Conservation (phyloP, 2,329 filamentous ascomycete species). For the Calonectria pteridis region DNA sequence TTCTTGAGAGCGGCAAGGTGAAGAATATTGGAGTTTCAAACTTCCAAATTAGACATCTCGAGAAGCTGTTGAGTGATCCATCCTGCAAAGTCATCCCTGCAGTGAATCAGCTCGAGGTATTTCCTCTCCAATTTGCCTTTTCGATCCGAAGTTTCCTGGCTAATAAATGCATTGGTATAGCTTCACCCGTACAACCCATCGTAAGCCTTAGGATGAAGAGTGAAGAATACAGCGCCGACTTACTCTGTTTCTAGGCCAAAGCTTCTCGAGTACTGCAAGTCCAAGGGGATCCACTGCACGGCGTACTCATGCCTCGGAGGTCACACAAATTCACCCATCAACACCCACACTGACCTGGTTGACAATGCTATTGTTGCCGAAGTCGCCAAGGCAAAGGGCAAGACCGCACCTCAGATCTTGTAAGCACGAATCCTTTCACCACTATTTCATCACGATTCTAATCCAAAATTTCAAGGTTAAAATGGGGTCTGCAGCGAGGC, state of each 20-base stretch:
- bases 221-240: not conserved
- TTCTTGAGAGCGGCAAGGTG: slow-evolving; percentile 75
- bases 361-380: slow-evolving; percentile 8
- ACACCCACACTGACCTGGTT: slow-evolving; percentile 18
- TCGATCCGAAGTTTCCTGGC: not conserved
- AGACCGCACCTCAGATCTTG: slow-evolving; percentile 22
- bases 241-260: slow-evolving; percentile 13
- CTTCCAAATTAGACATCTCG: slow-evolving; percentile 82
- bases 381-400: slow-evolving; percentile 19
- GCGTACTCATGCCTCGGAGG: slow-evolving; percentile 26
- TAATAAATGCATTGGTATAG: slow-evolving; percentile 4
- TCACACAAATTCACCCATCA: slow-evolving; percentile 24
- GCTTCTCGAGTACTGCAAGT: slow-evolving; percentile 25
- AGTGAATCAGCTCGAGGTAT: slow-evolving; percentile 82
- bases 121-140: slow-evolving; percentile 27
- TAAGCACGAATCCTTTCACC: not conserved
- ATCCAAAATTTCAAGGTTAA: slow-evolving; percentile 6
- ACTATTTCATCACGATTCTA: not conserved
- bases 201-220: not conserved
- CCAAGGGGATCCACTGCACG: slow-evolving; percentile 29
- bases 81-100: slow-evolving; percentile 71
- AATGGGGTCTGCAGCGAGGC: slow-evolving; percentile 25
- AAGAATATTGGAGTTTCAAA: slow-evolving; percentile 86
- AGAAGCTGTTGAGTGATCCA: slow-evolving; percentile 77
- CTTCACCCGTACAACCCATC: slow-evolving; percentile 28